phyloP scores from a whole-genome alignment of 2,329 filamentous ascomycete genomes.

The Nothomitra cinnamomea region DNA sequence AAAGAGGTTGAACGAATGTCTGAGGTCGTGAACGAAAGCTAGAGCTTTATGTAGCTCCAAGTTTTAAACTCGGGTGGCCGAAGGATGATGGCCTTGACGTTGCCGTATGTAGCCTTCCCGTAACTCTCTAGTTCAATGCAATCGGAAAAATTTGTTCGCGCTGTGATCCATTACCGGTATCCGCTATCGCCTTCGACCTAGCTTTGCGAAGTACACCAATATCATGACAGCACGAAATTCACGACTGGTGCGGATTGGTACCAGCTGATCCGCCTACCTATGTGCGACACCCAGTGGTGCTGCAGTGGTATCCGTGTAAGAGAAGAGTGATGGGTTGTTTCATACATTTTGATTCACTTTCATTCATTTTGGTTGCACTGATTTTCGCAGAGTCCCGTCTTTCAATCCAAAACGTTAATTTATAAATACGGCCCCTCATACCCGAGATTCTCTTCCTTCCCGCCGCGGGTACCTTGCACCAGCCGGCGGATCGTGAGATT shows the following conservation, averaged over 20 bases:
- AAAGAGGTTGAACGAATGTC: background rate
- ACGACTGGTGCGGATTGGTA: background rate
- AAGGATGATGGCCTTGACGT: background rate
- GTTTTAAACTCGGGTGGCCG: too few relatives aligned
- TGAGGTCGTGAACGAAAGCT: background rate
- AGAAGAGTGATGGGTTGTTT: too few relatives aligned
- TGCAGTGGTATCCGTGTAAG: background rate
- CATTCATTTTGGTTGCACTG: too few relatives aligned
- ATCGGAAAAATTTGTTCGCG: background rate
- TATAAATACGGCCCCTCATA: too few relatives aligned
- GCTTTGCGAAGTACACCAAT: background rate
- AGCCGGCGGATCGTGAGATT: too few relatives aligned
- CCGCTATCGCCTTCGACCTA: background rate
- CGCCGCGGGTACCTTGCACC: too few relatives aligned
- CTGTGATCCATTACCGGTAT: background rate
- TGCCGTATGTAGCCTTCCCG: background rate
- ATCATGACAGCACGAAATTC: conserved; percentile 1
- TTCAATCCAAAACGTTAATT: too few relatives aligned
- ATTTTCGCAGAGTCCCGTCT: too few relatives aligned
- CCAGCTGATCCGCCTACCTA: background rate
- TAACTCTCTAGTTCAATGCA: conserved; percentile 1
- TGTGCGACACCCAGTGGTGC: background rate
- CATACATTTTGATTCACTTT: too few relatives aligned
- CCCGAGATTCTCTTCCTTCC: too few relatives aligned
- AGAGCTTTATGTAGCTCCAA: background rate